Evolutionary conservation across 257 asterid genomes (phyloP).

Genomic region (Thymus mandschuricus): DNA sequence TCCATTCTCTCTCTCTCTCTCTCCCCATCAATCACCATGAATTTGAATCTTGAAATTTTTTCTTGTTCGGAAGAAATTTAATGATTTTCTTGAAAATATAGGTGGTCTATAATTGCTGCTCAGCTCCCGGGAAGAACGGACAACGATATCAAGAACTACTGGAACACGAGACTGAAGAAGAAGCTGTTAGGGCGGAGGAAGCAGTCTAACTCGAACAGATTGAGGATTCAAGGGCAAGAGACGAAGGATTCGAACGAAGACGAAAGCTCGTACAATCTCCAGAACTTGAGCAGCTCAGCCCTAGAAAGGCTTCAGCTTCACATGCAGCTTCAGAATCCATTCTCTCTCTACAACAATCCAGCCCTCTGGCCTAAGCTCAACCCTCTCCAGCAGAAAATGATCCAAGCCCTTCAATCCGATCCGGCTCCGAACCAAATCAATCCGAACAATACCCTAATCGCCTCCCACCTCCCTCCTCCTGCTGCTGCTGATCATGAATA

Average conservation of each 20-base stretch:
- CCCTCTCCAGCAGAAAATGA: conserved; percentile 55
- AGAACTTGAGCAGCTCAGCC: conserved; percentile 78
- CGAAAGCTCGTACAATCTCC: conserved; percentile 37
- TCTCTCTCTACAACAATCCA: conserved; percentile 58
- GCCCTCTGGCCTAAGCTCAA: conserved; percentile 60
- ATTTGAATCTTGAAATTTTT: no score
- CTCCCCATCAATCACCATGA: no score
- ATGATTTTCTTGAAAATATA: conserved; percentile 14
- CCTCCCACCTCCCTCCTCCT: background rate
- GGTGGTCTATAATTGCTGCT: conserved; percentile 99
- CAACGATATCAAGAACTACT: conserved; percentile 90
- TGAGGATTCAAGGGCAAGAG: conserved; percentile 38
- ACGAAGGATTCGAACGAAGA: conserved; percentile 37
- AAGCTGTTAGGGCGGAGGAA: conserved; percentile 79
- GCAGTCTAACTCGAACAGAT: conserved; percentile 45
- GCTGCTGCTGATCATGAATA: conserved; percentile 36
- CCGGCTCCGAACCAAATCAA: conserved; percentile 1
- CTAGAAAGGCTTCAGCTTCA: conserved; percentile 92
- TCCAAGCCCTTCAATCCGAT: conserved; percentile 51
- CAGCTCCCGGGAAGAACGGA: conserved; percentile 96
- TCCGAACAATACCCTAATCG: conserved; percentile 19
- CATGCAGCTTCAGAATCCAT: conserved; percentile 78
- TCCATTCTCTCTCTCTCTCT: background rate
- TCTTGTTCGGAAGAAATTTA: background rate
- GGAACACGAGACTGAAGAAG: conserved; percentile 90